Percentiles rank a stretch among this genome's conserved stretches.
Evolutionary conservation across 2,329 filamentous ascomycete species (phyloP).

Genomic region (Cladobotryum protrusum): DNA sequence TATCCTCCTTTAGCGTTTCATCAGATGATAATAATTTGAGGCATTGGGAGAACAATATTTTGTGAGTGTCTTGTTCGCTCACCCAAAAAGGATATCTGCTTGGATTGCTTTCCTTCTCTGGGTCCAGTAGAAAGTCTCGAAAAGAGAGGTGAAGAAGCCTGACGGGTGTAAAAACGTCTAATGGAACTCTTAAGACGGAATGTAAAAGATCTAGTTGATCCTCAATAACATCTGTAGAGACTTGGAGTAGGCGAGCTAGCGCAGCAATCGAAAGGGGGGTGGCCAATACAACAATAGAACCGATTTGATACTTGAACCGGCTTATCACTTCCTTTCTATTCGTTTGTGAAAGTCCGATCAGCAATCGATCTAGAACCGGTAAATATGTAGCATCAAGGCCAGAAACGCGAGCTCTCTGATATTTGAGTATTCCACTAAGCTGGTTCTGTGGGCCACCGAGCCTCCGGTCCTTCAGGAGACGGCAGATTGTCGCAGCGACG

Average conservation of each 20-base stretch:
- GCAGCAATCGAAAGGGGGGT: conserved; percentile 23
- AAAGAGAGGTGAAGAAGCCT: conserved; percentile 33
- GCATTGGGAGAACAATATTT: conserved; percentile 4
- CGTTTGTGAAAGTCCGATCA: background rate
- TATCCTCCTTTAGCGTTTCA: conserved; percentile 23
- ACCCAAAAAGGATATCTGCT: conserved; percentile 14
- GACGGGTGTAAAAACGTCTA: conserved; percentile 18
- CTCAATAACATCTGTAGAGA: conserved; percentile 14
- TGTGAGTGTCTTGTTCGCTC: conserved; percentile 7
- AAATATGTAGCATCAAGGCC: conserved; percentile 16
- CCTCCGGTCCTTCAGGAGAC: conserved; percentile 20
- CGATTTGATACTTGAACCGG: conserved; percentile 24
- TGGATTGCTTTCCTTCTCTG: conserved; percentile 15
- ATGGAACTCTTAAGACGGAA: conserved; percentile 29
- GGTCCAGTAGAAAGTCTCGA: conserved; percentile 25
- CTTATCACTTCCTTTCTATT: conserved; percentile 11
- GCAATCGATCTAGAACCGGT: conserved; percentile 12
- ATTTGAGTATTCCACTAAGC: conserved; percentile 19
- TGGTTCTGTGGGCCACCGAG: conserved; percentile 18
- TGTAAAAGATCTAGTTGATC: conserved; percentile 24
- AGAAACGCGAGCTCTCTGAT: conserved; percentile 6
- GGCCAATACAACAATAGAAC: conserved; percentile 24
- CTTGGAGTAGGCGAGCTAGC: conserved; percentile 22
- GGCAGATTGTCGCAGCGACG: conserved; percentile 28
- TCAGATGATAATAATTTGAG: conserved; percentile 20